Evolutionary conservation across 1,284 basidiomycete species (phyloP).

Genomic region (Wolfiporia cocos): DNA sequence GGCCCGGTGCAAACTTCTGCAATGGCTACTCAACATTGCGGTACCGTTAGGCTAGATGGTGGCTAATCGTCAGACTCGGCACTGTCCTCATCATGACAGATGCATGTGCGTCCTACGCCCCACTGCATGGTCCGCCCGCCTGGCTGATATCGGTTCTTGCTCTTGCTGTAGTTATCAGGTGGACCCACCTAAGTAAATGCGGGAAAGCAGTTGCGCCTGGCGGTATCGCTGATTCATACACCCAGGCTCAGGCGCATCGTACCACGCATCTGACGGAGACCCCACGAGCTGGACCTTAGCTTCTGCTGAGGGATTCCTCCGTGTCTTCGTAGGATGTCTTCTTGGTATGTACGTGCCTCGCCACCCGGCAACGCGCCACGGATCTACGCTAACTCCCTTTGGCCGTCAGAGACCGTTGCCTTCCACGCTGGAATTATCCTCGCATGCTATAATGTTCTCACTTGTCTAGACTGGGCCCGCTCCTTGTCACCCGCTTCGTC

Average conservation of each 20-base stretch:
- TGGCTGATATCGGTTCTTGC: not conserved
- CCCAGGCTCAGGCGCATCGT: too few relatives aligned
- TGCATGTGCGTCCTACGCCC: conserved; percentile 47
- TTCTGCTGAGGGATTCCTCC: conserved; percentile 9
- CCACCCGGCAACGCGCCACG: not conserved
- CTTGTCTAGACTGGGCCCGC: conserved; percentile 30
- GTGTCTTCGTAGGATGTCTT: conserved; percentile 56
- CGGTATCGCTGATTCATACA: too few relatives aligned
- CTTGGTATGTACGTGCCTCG: conserved; percentile 44
- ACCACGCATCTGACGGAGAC: too few relatives aligned
- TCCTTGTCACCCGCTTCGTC: conserved; percentile 10
- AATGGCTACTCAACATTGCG: too few relatives aligned
- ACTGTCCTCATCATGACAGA: conserved; percentile 53
- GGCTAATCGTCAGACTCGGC: conserved; percentile 51
- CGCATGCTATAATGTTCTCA: conserved; percentile 48
- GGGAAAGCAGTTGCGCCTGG: too few relatives aligned
- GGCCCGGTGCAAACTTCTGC: too few relatives aligned
- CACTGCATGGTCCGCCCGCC: not conserved
- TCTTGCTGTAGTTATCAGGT: conserved; percentile 56
- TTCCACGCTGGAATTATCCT: conserved; percentile 64
- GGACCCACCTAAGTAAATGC: conserved; percentile 56
- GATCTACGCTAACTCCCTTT: conserved; percentile 6
- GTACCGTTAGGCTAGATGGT: conserved; percentile 53
- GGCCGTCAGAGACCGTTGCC: conserved; percentile 53
- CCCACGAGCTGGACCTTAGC: not conserved